Base-by-base conservation (phyloP, 177 flowering plant genomes). In the Vitis hybrid region DNA sequence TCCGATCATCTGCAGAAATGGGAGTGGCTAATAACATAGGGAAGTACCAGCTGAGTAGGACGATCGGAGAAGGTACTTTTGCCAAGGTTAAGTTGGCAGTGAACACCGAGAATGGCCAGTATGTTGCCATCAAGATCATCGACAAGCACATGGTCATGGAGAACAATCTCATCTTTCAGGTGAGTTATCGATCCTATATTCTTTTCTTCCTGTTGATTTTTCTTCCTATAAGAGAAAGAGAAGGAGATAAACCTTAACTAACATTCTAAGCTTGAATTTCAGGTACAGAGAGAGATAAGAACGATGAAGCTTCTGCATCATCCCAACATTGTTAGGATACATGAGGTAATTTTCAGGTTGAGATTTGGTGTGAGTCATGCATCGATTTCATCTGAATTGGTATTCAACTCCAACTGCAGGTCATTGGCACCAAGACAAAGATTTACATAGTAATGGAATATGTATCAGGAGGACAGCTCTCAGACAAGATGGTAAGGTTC, bases 31-130 rank as follows among this genome's bases (percentile, higher is more conserved):
- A 60, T 52, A 81, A 20, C 16, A 73, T 88, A 33, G 97, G 95
- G 10, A 91, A 86, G 67, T 91, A 91, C 75, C 83, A 82, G 78
- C 75, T 93, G 1, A 78, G 87, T 4, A 65, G 81, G 60, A 85
- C 87, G 6, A 86, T 93, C 10, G 97, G 98, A 19, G 95, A 90
- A 75, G 98, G 98, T 2, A 80, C 76, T 60, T 91, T 91, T 68
- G 95, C 98, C 19, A 93, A 93, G 83, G 98, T 93, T 7, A 91
- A 89, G 82, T 73, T 91, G n/a, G 98, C 87, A 2, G 57, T 71
- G 9, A 81, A 91, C 74, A 75, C 73, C 10, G 77, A 60, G 55
- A 87, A 74, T 6, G 84, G 82, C 51, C 78, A 81, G 48, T 62
- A 68, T 55, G 95, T 86, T 11, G 98, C 97, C 1, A 70, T 91